Evolutionary conservation across 805 yeast species (phyloP).

Genomic region (Yamadazyma ubonensis): DNA sequence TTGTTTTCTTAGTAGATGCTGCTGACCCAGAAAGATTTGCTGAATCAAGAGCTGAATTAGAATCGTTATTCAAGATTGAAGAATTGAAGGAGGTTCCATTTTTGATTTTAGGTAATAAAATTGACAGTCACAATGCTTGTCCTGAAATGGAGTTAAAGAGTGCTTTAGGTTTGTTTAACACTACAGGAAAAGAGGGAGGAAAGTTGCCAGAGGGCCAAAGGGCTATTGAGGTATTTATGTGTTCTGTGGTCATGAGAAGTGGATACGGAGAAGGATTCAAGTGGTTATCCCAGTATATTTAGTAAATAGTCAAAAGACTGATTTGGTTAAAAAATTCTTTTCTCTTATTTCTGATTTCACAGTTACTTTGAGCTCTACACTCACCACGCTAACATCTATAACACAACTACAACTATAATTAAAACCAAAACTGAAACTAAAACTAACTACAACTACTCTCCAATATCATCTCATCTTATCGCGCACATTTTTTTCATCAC

Average conservation of each 20-base stretch:
- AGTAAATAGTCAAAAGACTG: no score
- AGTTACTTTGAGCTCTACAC: neutral
- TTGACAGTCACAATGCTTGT: slow-evolving; percentile 91
- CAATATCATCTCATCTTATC: slow-evolving; percentile 3
- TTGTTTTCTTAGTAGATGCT: slow-evolving; percentile 93
- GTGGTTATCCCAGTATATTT: slow-evolving; percentile 96
- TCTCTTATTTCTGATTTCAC: no score
- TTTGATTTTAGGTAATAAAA: slow-evolving; percentile 92
- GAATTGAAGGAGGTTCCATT: slow-evolving; percentile 90
- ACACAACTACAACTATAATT: neutral
- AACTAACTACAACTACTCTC: no score
- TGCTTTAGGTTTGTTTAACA: slow-evolving; percentile 75
- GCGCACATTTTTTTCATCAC: neutral
- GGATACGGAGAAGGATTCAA: slow-evolving; percentile 98
- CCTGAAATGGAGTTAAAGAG: slow-evolving; percentile 91
- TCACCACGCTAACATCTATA: no score
- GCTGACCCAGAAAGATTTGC: slow-evolving; percentile 95
- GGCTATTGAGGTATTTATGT: slow-evolving; percentile 96
- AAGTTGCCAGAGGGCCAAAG: slow-evolving; percentile 70
- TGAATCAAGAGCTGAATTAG: slow-evolving; percentile 93
- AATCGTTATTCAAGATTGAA: slow-evolving; percentile 87
- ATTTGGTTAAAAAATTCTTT: no score
- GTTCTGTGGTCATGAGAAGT: slow-evolving; percentile 97
- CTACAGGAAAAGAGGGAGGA: slow-evolving; percentile 80
- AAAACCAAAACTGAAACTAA: neutral